Evolutionary conservation across 2,329 filamentous ascomycete species (phyloP).

Genomic region (Aquanectria penicillioides): DNA sequence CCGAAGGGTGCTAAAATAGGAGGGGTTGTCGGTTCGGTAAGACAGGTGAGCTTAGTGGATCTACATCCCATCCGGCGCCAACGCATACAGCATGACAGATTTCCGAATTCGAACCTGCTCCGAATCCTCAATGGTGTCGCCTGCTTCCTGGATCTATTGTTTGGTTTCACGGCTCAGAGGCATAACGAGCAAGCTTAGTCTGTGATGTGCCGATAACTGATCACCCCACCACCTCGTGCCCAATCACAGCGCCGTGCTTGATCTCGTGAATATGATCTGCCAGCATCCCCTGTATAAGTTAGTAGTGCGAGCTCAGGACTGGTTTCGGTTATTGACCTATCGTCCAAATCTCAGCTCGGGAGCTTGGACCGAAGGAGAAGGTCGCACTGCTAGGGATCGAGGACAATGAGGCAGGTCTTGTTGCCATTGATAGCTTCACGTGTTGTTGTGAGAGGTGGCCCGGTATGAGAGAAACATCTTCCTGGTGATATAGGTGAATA

Average conservation of each 20-base stretch:
- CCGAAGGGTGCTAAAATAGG: neutral
- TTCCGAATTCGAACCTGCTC: neutral
- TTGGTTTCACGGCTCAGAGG: neutral
- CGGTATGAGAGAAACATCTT: neutral
- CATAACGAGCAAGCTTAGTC: neutral
- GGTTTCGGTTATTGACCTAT: neutral
- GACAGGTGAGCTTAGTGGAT: neutral
- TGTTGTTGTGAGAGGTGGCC: neutral
- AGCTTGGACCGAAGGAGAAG: slow-evolving; percentile 5
- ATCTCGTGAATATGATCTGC: neutral
- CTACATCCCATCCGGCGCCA: neutral
- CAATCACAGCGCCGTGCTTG: neutral
- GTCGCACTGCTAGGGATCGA: neutral
- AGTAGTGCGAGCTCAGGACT: neutral
- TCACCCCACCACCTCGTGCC: neutral
- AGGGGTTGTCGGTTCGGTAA: neutral
- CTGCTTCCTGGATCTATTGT: neutral
- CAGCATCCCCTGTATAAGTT: neutral
- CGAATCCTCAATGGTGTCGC: neutral
- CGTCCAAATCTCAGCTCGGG: neutral
- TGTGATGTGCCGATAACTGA: slow-evolving; percentile 1
- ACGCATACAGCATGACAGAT: neutral
- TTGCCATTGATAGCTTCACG: neutral
- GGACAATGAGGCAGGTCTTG: neutral
- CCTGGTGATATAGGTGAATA: neutral